These are phyloP conservation scores for Fusarium liriodendri DNA, from an alignment of 2,329 filamentous ascomycete species.

Conservation along the genomic window DNA sequence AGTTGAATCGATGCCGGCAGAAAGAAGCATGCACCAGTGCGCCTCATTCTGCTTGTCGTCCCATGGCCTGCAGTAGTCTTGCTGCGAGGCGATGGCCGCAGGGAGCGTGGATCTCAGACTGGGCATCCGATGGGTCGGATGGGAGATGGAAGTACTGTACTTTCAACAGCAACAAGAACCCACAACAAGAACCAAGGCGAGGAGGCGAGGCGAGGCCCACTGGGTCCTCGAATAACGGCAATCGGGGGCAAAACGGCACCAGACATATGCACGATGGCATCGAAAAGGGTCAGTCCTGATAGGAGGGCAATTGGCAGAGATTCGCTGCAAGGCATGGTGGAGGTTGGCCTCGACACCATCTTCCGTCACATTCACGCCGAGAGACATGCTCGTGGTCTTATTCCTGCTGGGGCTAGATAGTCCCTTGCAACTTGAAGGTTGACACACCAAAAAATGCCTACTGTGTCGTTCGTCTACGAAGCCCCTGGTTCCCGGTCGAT, in stretches of 20 bases:
- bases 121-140: slow-evolving; percentile 23
- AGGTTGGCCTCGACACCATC: slow-evolving; percentile 18
- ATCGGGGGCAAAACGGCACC: slow-evolving; percentile 14
- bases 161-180: slow-evolving; percentile 16
- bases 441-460: slow-evolving; percentile 7
- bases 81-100: slow-evolving; percentile 31
- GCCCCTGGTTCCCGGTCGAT: slow-evolving; percentile 14
- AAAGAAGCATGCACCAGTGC: slow-evolving; percentile 20
- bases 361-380: slow-evolving; percentile 32
- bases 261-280: slow-evolving; percentile 39
- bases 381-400: slow-evolving; percentile 29
- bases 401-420: slow-evolving; percentile 12
- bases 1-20: slow-evolving; percentile 30
- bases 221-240: slow-evolving; percentile 19
- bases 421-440: slow-evolving; percentile 7
- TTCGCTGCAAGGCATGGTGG: slow-evolving; percentile 15
- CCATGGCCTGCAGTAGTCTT: slow-evolving; percentile 40
- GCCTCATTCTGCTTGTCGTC: slow-evolving; percentile 24
- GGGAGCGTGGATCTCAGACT: slow-evolving; percentile 35
- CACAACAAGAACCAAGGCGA: slow-evolving; percentile 18
- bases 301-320: slow-evolving; percentile 32
- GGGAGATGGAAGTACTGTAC: slow-evolving; percentile 25
- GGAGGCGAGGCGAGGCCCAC: slow-evolving; percentile 26
- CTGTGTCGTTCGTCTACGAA: slow-evolving; percentile 15
- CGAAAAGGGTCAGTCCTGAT: slow-evolving; percentile 29